phyloP scores from a whole-genome alignment of 1,284 basidiomycete species.

The Cryptococcus jaspeensis region DNA sequence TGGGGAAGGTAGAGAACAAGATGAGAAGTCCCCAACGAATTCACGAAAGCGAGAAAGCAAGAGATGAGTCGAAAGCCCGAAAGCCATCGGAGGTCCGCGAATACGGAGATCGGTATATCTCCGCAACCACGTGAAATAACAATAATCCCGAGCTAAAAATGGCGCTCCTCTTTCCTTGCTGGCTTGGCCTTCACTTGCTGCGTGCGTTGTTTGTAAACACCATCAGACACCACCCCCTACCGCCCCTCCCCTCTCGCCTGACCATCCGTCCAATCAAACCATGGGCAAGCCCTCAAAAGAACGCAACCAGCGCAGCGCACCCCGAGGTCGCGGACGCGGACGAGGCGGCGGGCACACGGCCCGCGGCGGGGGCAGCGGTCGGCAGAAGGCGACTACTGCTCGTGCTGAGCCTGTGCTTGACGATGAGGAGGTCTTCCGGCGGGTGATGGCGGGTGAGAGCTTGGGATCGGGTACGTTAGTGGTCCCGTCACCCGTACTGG shows the following conservation, averaged over 20 bases:
- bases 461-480: conserved; percentile 6
- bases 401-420: conserved; percentile 12
- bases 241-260: too few relatives aligned
- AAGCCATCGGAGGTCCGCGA: background rate
- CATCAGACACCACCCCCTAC: too few relatives aligned
- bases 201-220: too few relatives aligned
- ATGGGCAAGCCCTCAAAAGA: conserved; percentile 46
- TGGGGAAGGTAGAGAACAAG: background rate
- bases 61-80: background rate
- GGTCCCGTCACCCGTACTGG: too few relatives aligned
- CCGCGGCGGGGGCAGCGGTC: conserved; percentile 31
- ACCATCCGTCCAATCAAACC: background rate
- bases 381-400: conserved; percentile 24
- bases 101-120: too few relatives aligned
- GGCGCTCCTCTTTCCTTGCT: too few relatives aligned
- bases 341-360: conserved; percentile 16
- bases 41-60: background rate
- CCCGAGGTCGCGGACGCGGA: conserved; percentile 36
- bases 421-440: conserved; percentile 34
- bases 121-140: too few relatives aligned
- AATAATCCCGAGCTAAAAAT: too few relatives aligned
- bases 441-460: conserved; percentile 15
- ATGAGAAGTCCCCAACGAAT: background rate
- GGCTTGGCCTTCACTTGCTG: too few relatives aligned
- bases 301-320: conserved; percentile 21